Conservation (phyloP, 1,139 yeast genomes). For the Debaryomycetaceae sp. region DNA sequence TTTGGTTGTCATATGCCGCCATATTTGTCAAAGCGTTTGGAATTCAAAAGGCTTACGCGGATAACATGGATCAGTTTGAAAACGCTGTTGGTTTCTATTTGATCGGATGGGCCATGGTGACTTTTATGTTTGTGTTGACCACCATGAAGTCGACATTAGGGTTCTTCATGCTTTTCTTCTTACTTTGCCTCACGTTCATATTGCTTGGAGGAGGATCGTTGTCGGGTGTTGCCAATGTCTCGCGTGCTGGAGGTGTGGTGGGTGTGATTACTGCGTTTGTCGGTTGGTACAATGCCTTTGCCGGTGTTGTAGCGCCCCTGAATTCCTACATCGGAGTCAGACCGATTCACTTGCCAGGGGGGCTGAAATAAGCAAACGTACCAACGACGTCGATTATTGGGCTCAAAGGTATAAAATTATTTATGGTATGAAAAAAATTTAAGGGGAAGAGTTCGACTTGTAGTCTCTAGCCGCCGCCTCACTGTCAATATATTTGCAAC, state of each 20-base stretch:
- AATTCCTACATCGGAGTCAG: slow-evolving; percentile 24
- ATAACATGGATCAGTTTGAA: slow-evolving; percentile 23
- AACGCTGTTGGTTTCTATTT: slow-evolving; percentile 41
- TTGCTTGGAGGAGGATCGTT: slow-evolving; percentile 40
- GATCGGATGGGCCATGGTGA: slow-evolving; percentile 43
- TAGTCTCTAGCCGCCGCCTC: too few species aligned
- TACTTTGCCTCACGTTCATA: slow-evolving; percentile 35
- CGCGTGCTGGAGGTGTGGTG: slow-evolving; percentile 42
- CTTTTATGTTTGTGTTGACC: slow-evolving; percentile 33
- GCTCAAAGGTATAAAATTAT: too few species aligned
- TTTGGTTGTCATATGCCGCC: slow-evolving; percentile 40
- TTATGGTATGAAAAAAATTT: too few species aligned
- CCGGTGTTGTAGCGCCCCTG: slow-evolving; percentile 28
- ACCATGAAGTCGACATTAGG: slow-evolving; percentile 44
- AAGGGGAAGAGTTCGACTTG: too few species aligned
- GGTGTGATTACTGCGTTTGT: slow-evolving; percentile 36
- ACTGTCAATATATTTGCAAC: too few species aligned
- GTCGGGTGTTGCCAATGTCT: slow-evolving; percentile 24
- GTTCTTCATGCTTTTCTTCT: slow-evolving; percentile 31
- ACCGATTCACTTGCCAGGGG: slow-evolving; percentile 19
- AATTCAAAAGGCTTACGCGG: slow-evolving; percentile 53
- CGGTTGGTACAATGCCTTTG: slow-evolving; percentile 39
- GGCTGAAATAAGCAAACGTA: too few species aligned
- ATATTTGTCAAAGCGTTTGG: slow-evolving; percentile 39
- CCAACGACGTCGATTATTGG: too few species aligned